phyloP scores from a whole-genome alignment of 1,284 basidiomycete species.

The Pseudozyma tsukubaensis region DNA sequence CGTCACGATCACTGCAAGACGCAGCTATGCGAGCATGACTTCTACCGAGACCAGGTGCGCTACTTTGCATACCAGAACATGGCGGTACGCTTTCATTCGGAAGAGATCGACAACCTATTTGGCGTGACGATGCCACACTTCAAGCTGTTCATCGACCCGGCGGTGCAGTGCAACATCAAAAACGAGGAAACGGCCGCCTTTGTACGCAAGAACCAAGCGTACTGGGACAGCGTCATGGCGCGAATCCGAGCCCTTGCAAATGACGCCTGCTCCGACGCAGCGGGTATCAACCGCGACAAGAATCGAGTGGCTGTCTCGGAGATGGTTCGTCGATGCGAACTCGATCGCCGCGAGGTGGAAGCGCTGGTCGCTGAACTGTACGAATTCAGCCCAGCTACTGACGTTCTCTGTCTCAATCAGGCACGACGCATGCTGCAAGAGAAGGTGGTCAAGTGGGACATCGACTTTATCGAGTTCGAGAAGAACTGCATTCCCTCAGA shows the following conservation, averaged over 20 bases:
- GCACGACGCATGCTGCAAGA: slow-evolving; percentile 89
- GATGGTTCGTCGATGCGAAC: slow-evolving; percentile 43
- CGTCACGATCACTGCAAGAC: slow-evolving; percentile 80
- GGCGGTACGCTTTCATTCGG: slow-evolving; percentile 89
- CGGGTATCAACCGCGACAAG: slow-evolving; percentile 47
- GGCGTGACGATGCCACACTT: slow-evolving; percentile 92
- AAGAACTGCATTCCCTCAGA: slow-evolving; percentile 70
- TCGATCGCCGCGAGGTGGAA: slow-evolving; percentile 75
- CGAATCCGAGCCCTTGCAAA: slow-evolving; percentile 72
- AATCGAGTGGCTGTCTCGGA: slow-evolving; percentile 47
- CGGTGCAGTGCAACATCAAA: slow-evolving; percentile 86
- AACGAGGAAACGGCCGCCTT: slow-evolving; percentile 87
- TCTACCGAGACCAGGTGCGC: slow-evolving; percentile 90
- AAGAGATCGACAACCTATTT: slow-evolving; percentile 79
- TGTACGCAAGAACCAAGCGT: slow-evolving; percentile 77
- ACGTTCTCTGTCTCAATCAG: slow-evolving; percentile 88
- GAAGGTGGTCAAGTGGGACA: slow-evolving; percentile 95
- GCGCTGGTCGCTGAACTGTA: slow-evolving; percentile 76
- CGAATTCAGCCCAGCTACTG: slow-evolving; percentile 73
- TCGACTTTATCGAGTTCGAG: slow-evolving; percentile 77
- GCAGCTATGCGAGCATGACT: slow-evolving; percentile 90
- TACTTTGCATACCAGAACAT: slow-evolving; percentile 81
- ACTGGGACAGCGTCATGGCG: slow-evolving; percentile 73
- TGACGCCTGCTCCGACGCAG: slow-evolving; percentile 58
- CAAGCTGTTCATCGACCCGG: slow-evolving; percentile 83